Conservation (phyloP, 169 alveolate species). For the Eimeria praecox region DNA sequence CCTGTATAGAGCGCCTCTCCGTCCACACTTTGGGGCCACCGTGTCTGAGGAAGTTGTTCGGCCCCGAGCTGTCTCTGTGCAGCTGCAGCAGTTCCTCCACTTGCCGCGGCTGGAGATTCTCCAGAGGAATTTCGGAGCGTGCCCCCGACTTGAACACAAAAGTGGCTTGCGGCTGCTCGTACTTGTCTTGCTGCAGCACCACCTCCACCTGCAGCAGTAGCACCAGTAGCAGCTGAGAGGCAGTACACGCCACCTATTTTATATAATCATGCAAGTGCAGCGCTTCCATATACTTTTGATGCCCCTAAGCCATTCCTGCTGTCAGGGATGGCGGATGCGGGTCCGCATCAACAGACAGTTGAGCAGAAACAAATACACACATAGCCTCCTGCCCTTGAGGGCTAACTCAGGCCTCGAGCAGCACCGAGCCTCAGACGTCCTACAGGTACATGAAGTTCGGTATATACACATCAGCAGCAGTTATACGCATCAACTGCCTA, state of each 20-base stretch:
- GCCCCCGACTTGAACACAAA: conserved; percentile 53
- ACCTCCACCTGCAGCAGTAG: conserved; percentile 62
- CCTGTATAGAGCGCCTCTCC: conserved; percentile 83
- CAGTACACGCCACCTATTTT: neutral
- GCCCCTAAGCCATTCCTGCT: neutral
- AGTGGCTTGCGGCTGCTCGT: conserved; percentile 57
- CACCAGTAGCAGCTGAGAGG: neutral
- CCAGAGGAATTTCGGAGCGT: conserved; percentile 88
- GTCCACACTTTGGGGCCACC: conserved; percentile 86
- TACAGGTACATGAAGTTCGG: neutral
- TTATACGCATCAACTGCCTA: neutral
- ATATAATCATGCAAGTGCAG: neutral
- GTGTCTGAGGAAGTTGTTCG: conserved; percentile 81
- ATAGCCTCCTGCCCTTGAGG: neutral
- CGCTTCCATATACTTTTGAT: neutral
- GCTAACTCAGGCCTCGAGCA: neutral
- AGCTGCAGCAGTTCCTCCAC: conserved; percentile 81
- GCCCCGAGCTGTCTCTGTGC: conserved; percentile 80
- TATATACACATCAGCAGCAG: neutral
- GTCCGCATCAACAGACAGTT: neutral
- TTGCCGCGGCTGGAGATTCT: conserved; percentile 89
- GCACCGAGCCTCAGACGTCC: neutral
- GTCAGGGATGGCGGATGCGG: no score
- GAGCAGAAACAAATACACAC: neutral
- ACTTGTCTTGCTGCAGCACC: conserved; percentile 71